Evolutionary conservation across 768 basidiomycete species (phyloP), one percentile per base, ranked within the genome.

Genomic region (Tricholoma terreum): DNA sequence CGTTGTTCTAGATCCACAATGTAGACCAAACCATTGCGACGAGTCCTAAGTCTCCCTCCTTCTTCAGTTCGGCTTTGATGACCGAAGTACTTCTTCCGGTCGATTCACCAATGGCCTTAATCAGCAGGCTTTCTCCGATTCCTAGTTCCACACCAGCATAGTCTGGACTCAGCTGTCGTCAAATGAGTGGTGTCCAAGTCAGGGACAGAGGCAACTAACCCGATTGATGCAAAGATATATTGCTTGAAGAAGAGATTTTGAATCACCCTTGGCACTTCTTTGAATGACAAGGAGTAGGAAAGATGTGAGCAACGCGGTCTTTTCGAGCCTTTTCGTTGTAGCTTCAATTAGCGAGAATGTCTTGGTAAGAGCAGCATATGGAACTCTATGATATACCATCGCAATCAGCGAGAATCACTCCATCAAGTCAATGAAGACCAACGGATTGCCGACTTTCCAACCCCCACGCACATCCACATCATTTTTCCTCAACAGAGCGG

Each of bases 181-280:
- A 21, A 42, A 33, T 68, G 1, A 66, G 56, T 52, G 17, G 60
- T 19, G 7, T 12, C 42, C 48, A 7, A 31, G 27, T 8, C n/a
- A 46, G 15, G 34, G 10, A 54, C 45, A 50, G 27, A 61, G 54
- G 36, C 48, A 46, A 49, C 85, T 53, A 69, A 98, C 94, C 58
- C 94, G 79, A 68, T 99, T 99, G 68, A 98, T 98, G 69, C 97
- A 98, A 1, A 99, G 80, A 67, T 99, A 99, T 2, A 99, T 89
- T 1, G 87, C 84, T 65, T 94, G 91, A 5, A 98, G 80, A 31
- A 99, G 80, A 6, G 89, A 86, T 21, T 85, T 80, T 4, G 78
- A 78, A 58, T 94, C 90, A 35, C 82, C 87, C 53, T 85, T 79
- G 14, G 85, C 86, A 59, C 94, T 90, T 49, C 93, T 79, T 68